Evolutionary conservation across 2,329 filamentous ascomycete species (phyloP), one percentile per base, ranked within the genome.

Genomic region (Hypoxylon sp.): DNA sequence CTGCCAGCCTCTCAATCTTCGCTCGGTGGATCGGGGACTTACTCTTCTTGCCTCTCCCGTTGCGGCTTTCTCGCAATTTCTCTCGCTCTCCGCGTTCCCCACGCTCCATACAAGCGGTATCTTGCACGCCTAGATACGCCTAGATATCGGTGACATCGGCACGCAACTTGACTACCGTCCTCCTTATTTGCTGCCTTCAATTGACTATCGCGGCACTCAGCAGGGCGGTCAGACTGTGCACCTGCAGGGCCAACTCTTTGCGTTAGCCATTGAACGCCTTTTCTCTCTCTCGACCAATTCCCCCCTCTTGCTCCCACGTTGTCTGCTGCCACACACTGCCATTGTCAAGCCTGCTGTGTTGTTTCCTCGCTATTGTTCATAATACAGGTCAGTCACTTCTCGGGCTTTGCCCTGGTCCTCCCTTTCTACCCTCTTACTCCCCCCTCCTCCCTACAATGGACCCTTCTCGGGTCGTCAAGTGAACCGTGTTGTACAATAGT

Each of bases 401-500:
- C 60, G 62, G 65, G 53, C 46, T 38, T 68, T 46, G 55, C 59
- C 61, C 51, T 60, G 34, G 14, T 10, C 34, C 60, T 36, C 30
- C 50, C 65, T 65, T 68, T 71, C 67, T 70, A 66, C 67, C 55
- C 59, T 68, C 66, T 60, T 59, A 19, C 64, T 61, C 43, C 63
- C 63, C 63, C 67, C 65, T 68, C 60, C 63, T 72, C 65, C 59
- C 64, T 74, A 71, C 69, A 66, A 79, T 79, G 79, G 78, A 79
- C 79, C 78, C 79, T 74, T 73, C 69, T 41, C 67, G 79, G 78
- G 78, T 79, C 78, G 69, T 70, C 69, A 65, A 73, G 72, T 72
- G 74, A 74, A 77, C 74, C 67, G 71, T 71, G 62, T 75, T 79
- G 78, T 79, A 78, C 73, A 74, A 73, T 78, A 79, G 52, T 67